Evolutionary conservation across 179 eudicot genomes (phyloP), one percentile per base, ranked within the genome.

Genomic region (Amaranthus tricolor): DNA sequence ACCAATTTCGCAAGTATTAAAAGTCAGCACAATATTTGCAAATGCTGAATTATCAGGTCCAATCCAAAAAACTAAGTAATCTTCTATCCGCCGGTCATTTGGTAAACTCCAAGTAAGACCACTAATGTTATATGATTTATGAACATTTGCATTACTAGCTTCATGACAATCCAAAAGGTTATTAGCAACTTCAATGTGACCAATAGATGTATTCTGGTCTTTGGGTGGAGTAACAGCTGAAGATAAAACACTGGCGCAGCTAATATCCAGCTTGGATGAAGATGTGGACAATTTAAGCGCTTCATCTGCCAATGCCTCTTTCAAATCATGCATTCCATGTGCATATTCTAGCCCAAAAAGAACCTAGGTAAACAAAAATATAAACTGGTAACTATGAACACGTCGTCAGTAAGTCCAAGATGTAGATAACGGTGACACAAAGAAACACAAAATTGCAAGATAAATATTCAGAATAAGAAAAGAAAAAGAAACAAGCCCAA

Each of bases 1-100:
- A 95, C 99, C 97, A 79, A 88, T 89, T 77, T 95, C 97, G 83
- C 96, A 95, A n/a, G 82, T 84, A 83, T 93, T 95, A 72, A 87
- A 93, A 56, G 96, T 93, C 70, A 95, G 86, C 59, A 90, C 89
- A 76, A 80, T 61, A 84, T 89, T 95, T 74, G 97, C 88, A 78
- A 93, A 93, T 53, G 99, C 96, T 71, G 96, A 55, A 84, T 91
- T 86, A 69, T 93, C 95, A 59, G 82, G 75, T 43, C 99, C 97
- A 76, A 95, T 85, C 97, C 96, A 95, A 80, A 84, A 86, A 76
- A 95, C 72, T 77, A 85, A 78, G 81, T 79, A 95, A 58, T 95
- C 97, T 78, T 89, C 91, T 78, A 95, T 85, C 76, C 52, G 82
- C 60, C 59, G 84, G 62, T 83, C 85, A 73, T 70, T 73, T 7